These are phyloP conservation scores for Biscogniauxia marginata DNA, from an alignment of 2,329 filamentous ascomycete genomes.

Conservation along the genomic window DNA sequence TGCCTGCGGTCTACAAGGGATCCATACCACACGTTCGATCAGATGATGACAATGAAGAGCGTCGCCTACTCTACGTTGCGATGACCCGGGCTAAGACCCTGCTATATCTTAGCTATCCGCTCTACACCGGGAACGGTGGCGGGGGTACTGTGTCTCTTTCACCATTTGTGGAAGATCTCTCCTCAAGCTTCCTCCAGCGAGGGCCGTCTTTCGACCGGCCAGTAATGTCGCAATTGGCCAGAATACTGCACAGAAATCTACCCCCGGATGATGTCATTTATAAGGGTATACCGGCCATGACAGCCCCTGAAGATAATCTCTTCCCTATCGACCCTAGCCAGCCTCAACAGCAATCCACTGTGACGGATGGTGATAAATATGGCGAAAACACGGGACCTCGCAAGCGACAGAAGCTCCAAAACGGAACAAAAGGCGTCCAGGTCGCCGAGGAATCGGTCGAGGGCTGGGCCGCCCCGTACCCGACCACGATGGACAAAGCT, in stretches of 20 bases:
- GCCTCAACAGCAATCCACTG: slow-evolving; percentile 34
- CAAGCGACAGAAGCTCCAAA: slow-evolving; percentile 29
- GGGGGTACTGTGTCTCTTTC: slow-evolving; percentile 60
- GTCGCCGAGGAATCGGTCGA: slow-evolving; percentile 36
- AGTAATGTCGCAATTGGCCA: slow-evolving; percentile 64
- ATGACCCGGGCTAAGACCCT: slow-evolving; percentile 92
- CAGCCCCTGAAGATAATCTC: slow-evolving; percentile 62
- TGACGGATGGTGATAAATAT: slow-evolving; percentile 13
- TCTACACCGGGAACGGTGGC: slow-evolving; percentile 60
- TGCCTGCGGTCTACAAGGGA: slow-evolving; percentile 85
- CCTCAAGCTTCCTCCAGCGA: slow-evolving; percentile 42
- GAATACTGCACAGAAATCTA: slow-evolving; percentile 64
- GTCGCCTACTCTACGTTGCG: slow-evolving; percentile 86
- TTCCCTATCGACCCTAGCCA: slow-evolving; percentile 65
- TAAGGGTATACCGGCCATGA: slow-evolving; percentile 51
- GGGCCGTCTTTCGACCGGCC: slow-evolving; percentile 69
- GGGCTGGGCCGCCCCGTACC: slow-evolving; percentile 40
- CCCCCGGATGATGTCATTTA: slow-evolving; percentile 57
- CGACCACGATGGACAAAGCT: slow-evolving; percentile 62
- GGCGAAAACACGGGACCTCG: slow-evolving; percentile 17
- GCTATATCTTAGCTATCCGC: slow-evolving; percentile 80
- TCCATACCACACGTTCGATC: slow-evolving; percentile 86
- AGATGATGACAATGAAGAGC: slow-evolving; percentile 84
- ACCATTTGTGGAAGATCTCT: slow-evolving; percentile 60
- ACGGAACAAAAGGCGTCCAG: slow-evolving; percentile 37